These are phyloP conservation scores for Xerocomus nothofagi DNA, from an alignment of 1,284 basidiomycete genomes.

Conservation along the genomic window DNA sequence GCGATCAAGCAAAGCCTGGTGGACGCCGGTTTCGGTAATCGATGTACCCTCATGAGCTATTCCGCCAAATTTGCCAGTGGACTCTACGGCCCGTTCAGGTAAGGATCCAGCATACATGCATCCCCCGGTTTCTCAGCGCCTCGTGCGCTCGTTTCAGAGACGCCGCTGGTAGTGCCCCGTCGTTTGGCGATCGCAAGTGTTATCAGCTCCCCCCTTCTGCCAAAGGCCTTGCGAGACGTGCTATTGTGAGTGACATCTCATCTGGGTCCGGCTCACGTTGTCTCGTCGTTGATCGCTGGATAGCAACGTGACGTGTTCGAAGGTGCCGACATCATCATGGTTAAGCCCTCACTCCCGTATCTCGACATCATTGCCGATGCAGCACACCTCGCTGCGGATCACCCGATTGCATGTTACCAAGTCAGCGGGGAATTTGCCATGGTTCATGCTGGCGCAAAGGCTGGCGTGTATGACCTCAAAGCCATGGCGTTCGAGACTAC, in stretches of 20 bases:
- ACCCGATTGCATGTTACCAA: slow-evolving; percentile 94
- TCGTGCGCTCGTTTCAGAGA: slow-evolving; percentile 57
- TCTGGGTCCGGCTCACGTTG: not conserved
- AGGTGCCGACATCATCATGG: slow-evolving; percentile 99
- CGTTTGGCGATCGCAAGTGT: slow-evolving; percentile 95
- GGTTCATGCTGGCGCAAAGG: slow-evolving; percentile 90
- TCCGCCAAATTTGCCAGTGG: slow-evolving; percentile 98
- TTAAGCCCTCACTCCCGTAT: slow-evolving; percentile 95
- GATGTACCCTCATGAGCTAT: slow-evolving; percentile 94
- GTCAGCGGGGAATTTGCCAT: slow-evolving; percentile 98
- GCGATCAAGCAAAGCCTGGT: slow-evolving; percentile 89
- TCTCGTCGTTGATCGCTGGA: slow-evolving; percentile 3
- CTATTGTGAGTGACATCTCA: slow-evolving; percentile 64
- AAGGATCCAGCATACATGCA: slow-evolving; percentile 23
- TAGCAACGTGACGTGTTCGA: slow-evolving; percentile 89
- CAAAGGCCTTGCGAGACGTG: slow-evolving; percentile 89
- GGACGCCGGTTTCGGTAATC: slow-evolving; percentile 80
- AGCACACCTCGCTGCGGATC: slow-evolving; percentile 76
- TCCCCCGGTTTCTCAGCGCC: not conserved
- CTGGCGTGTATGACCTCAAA: slow-evolving; percentile 90
- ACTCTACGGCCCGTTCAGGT: slow-evolving; percentile 98
- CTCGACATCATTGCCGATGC: slow-evolving; percentile 95
- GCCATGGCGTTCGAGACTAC: slow-evolving; percentile 93
- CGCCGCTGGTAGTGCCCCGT: slow-evolving; percentile 92
- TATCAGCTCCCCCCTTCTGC: slow-evolving; percentile 93